Percentiles rank a stretch among this genome's conserved stretches.
These are phyloP conservation scores for Ophiocordyceps robertsii DNA, from an alignment of 2,329 filamentous ascomycete species.

Conservation along the genomic window DNA sequence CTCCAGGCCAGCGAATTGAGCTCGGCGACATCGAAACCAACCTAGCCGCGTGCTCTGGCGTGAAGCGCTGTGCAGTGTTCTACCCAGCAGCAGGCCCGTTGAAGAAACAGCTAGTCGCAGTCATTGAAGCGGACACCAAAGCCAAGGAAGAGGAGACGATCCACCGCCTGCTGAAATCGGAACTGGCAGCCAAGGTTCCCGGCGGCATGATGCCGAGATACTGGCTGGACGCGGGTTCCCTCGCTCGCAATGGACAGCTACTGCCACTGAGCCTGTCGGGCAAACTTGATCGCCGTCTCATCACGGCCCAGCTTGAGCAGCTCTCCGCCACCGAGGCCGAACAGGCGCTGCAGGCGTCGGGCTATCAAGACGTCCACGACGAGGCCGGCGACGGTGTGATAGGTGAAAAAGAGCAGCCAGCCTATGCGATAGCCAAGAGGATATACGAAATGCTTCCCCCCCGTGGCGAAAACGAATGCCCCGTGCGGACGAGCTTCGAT, in stretches of 20 bases:
- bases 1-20: constrained; percentile 30
- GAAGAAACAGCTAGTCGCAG: neutral
- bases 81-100: neutral
- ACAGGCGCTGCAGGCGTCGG: neutral
- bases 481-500: neutral
- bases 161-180: neutral
- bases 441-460: constrained; percentile 1
- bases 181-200: constrained; percentile 1
- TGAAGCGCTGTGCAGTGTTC: constrained; percentile 1
- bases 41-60: neutral
- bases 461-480: no score
- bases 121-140: neutral
- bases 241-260: neutral
- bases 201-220: constrained; percentile 1
- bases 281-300: constrained; percentile 1
- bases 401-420: constrained; percentile 1
- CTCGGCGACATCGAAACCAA: constrained; percentile 14
- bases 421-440: constrained; percentile 1
- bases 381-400: neutral
- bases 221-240: neutral
- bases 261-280: neutral
- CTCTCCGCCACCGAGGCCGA: neutral
- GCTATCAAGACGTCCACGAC: neutral
- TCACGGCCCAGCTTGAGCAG: neutral
- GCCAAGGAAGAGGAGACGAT: neutral